Conservation (phyloP, 2,329 filamentous ascomycete genomes). For the Colletotrichum scovillei region DNA sequence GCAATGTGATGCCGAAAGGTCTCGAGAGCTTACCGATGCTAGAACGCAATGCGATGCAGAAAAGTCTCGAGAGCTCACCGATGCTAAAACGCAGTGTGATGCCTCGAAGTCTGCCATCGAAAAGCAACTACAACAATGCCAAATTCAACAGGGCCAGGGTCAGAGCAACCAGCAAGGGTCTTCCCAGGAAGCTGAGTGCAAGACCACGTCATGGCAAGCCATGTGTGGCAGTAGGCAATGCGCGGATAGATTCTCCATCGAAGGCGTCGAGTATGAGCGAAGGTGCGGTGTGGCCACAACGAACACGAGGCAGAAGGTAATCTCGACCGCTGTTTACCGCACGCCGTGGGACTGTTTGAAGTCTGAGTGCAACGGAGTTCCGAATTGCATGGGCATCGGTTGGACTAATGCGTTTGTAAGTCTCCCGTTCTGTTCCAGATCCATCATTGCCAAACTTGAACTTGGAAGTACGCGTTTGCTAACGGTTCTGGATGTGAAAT, state of each 20-base stretch:
- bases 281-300: background rate
- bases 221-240: background rate
- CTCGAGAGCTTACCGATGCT: background rate
- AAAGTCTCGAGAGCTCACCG: background rate
- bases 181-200: background rate
- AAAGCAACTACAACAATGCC: background rate
- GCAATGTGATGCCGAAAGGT: background rate
- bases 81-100: background rate
- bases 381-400: background rate
- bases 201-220: background rate
- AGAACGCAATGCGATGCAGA: background rate
- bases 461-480: background rate
- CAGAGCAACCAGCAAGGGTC: background rate
- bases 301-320: background rate
- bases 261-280: background rate
- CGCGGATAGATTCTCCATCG: background rate
- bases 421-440: background rate
- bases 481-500: background rate
- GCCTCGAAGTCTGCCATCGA: background rate
- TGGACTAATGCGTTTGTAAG: background rate
- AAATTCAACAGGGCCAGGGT: background rate
- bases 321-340: background rate
- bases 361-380: background rate
- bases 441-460: background rate
- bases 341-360: background rate